Evolutionary conservation across 371 early-diverging fungal genomes (phyloP), one percentile per base, ranked within the genome.

Genomic region (Syncephalastrum sp.): DNA sequence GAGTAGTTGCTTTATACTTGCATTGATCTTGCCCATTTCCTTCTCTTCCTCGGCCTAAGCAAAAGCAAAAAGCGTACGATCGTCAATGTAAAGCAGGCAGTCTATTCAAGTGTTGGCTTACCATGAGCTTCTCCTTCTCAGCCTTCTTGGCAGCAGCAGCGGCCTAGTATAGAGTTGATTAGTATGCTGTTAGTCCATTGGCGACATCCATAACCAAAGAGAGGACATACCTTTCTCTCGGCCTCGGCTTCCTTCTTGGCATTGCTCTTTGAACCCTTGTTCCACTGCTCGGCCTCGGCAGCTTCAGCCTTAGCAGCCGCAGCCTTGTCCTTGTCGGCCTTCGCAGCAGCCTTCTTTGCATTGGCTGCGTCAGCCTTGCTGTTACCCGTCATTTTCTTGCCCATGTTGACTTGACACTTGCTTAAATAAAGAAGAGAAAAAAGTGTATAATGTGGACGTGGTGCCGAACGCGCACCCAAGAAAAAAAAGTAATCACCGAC

Each of bases 231-330:
- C 67, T 84, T 85, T 69, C 88, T 92, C 43, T 85, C 86, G 46
- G 81, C 84, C 55, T 87, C 85, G 23, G 68, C 69, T 50, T 86
- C 90, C 66, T 88, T 86, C 68, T 88, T 90, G 65, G 75, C 75
- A 43, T 79, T 69, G 17, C 66, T 72, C 67, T 92, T 91, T 50
- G 91, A 66, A 15, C 93, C 93, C 61, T 76, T 67, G 38, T 80
- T 58, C 93, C 91, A 91, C 15, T 82, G 77, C 4, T 66, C 76
- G 41, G 85, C 67, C 49, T 86, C 88, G 27, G 63, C 57, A 14
- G 72, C 74, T 61, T 89, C 93, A 42, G 69, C 59, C 33, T 79
- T 84, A 24, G 61, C 67, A 12, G 72, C 73, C 56, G 80, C 73
- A 64, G 83, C 73, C 7, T 68, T 59, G 43, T 82, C 82, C 64